phyloP scores from a whole-genome alignment of 202 grass and related monocot genomes.

The Carex arenaria region DNA sequence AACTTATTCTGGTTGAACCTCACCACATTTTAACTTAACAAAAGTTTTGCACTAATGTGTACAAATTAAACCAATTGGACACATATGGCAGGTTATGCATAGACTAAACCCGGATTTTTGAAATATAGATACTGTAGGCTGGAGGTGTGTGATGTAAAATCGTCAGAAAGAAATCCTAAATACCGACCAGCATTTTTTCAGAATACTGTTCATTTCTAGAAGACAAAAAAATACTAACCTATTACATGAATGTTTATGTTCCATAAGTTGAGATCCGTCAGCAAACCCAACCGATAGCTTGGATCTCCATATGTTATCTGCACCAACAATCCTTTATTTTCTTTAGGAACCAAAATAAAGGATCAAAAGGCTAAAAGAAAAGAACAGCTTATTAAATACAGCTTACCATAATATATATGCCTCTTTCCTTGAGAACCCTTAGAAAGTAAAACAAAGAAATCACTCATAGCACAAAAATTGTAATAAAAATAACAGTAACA shows the following conservation, averaged over 20 bases:
- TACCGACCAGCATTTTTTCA: neutral
- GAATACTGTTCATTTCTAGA: neutral
- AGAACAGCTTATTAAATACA: slow-evolving; percentile 12
- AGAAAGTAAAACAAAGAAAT: slow-evolving; percentile 19
- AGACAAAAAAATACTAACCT: slow-evolving; percentile 50
- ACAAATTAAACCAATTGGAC: neutral
- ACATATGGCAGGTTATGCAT: neutral
- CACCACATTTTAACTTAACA: neutral
- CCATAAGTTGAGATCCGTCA: slow-evolving; percentile 64
- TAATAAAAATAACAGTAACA: neutral
- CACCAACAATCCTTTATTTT: slow-evolving; percentile 13
- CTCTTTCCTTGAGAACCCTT: slow-evolving; percentile 76
- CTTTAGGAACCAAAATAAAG: neutral
- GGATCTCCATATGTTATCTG: slow-evolving; percentile 98
- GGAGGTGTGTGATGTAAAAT: neutral
- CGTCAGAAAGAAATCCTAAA: neutral
- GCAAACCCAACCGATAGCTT: slow-evolving; percentile 62
- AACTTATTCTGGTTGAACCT: neutral
- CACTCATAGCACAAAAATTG: slow-evolving; percentile 13
- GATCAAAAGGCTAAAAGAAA: neutral
- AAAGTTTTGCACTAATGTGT: neutral
- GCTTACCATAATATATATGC: slow-evolving; percentile 89
- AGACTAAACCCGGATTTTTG: neutral
- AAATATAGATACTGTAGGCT: neutral
- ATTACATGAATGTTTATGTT: slow-evolving; percentile 83